Percentiles rank a stretch among this genome's conserved stretches.
These are phyloP conservation scores for Penicillium pulvis DNA, from an alignment of 495 filamentous ascomycete genomes.

Conservation along the genomic window DNA sequence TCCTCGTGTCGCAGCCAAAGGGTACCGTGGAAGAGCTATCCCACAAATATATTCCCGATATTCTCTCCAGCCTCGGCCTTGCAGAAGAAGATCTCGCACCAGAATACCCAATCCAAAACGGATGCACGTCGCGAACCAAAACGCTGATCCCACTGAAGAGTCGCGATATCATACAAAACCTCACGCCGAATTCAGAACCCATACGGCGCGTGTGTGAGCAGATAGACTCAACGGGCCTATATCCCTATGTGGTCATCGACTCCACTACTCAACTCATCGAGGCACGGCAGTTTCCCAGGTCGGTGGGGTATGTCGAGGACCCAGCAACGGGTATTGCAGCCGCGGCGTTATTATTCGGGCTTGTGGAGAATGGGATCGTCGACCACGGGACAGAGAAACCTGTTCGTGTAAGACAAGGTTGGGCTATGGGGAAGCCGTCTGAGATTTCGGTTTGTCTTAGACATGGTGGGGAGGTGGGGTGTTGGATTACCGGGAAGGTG, in stretches of 20 bases:
- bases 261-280: constrained; percentile 6
- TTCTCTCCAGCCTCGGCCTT: constrained; percentile 9
- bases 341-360: constrained; percentile 11
- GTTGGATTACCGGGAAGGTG: constrained; percentile 17
- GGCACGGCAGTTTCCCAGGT: constrained; percentile 15
- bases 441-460: constrained; percentile 13
- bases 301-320: constrained; percentile 14
- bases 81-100: background rate
- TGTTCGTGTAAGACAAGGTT: constrained; percentile 15
- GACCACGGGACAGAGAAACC: background rate
- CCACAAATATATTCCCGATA: background rate
- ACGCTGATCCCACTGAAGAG: constrained; percentile 13
- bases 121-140: constrained; percentile 7
- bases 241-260: constrained; percentile 11
- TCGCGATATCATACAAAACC: background rate
- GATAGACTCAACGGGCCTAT: constrained; percentile 15
- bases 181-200: background rate
- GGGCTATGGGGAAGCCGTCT: constrained; percentile 7
- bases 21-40: background rate
- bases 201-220: constrained; percentile 9
- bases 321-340: constrained; percentile 18
- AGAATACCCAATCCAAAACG: constrained; percentile 9
- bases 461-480: constrained; percentile 8
- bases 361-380: constrained; percentile 6
- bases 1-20: constrained; percentile 8